Base-by-base conservation (phyloP, 1,284 basidiomycete species). In the Apiotrichum gamsii region DNA sequence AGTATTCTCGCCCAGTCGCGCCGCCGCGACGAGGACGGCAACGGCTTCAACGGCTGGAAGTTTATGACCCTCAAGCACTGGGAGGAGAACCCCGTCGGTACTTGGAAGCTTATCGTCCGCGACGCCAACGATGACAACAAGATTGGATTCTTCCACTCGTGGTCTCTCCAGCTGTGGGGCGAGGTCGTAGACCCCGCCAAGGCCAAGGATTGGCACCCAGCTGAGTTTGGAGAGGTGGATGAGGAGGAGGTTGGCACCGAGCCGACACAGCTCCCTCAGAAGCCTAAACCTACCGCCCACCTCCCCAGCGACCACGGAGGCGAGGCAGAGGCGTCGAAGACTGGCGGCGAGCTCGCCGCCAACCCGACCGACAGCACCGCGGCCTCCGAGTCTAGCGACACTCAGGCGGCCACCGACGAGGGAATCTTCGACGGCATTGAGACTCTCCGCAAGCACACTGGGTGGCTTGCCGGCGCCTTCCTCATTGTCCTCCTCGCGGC, bases 21-120 rank as follows among this genome's bases (percentile, higher is more conserved):
- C 48, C 70, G 77, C 28, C 79, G 77, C 32, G 95, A 99, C 66
- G 70, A 74, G 38, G 84, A 81, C 13, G 69, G 63, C 4, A 78
- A 77, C 10, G 95, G 95, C 5, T 95, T 81, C 69, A 82, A 82
- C 21, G 93, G 90, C 0, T 99, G 95, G 95, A 85, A 82, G 18
- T 99, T 99, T 69, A 98, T 97, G 93, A 82, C 84, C 20, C 82
- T 98, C 47, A 98, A 98, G 73, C 95, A 99, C 69, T 99, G 95
- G 95, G 91, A 86, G 39, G 95, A 99, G 74, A 78, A 87, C 62
- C 87, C 93, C 0, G 70, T 90, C n/a, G 95, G 95, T 14, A 80
- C 83, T 8, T 99, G 95, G 95, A 89, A 81, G 1, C 80, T 98
- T 48, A 82, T 74, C 31, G 89, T 97, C 9, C 83, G 81, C 29